These are phyloP conservation scores for Asterella californica DNA, from an alignment of 225 moss, liverwort and hornwort genomes.

Conservation along the genomic window DNA sequence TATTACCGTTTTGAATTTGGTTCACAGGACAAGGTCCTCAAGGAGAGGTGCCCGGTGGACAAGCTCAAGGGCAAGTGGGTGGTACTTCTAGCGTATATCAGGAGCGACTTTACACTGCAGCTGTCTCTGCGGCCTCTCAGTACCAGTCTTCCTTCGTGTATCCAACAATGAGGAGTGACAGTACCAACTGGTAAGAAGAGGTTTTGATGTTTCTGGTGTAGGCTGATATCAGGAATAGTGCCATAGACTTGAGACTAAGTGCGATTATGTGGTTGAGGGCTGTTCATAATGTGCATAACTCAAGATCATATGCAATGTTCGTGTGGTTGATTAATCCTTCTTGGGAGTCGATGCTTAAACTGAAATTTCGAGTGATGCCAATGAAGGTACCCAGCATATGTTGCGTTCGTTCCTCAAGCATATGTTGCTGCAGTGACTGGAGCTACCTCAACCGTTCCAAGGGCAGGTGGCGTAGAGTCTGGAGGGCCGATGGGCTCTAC, in stretches of 20 bases:
- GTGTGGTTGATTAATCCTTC: neutral
- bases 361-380: neutral
- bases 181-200: slow-evolving; percentile 60
- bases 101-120: slow-evolving; percentile 67
- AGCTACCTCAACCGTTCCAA: slow-evolving; percentile 31
- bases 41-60: slow-evolving; percentile 54
- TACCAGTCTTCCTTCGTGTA: slow-evolving; percentile 63
- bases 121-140: slow-evolving; percentile 56
- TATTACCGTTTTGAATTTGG: neutral
- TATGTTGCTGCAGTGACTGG: slow-evolving; percentile 55
- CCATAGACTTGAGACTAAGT: neutral
- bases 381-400: slow-evolving; percentile 82
- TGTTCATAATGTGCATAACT: neutral
- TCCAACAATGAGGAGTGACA: slow-evolving; percentile 61
- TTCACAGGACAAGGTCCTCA: slow-evolving; percentile 55
- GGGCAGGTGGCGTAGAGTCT: slow-evolving; percentile 29
- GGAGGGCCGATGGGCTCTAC: slow-evolving; percentile 40
- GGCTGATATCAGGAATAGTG: neutral
- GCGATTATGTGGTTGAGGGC: neutral
- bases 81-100: slow-evolving; percentile 54
- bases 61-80: slow-evolving; percentile 52
- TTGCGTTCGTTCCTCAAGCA: slow-evolving; percentile 74
- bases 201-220: neutral
- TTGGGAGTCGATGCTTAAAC: neutral
- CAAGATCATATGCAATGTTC: neutral